Evolutionary conservation across 1,284 basidiomycete genomes (phyloP).

Genomic region (Inonotus obliquus): DNA sequence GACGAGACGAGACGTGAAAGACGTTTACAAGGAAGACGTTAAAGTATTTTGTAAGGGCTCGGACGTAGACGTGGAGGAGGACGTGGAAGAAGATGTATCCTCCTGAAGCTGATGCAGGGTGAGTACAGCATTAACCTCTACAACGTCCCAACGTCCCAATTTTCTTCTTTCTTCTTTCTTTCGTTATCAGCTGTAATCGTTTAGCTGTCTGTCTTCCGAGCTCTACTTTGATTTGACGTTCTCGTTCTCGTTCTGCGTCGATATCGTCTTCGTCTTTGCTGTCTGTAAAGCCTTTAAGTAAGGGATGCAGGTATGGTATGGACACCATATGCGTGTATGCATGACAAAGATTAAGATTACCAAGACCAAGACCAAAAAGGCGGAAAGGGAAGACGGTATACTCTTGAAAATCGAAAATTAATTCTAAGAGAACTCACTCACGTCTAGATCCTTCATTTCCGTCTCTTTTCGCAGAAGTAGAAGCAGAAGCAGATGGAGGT

Average conservation of each 20-base stretch:
- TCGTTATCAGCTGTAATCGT: constrained; percentile 57
- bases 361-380: too few relatives aligned
- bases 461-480: background rate
- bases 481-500: constrained; percentile 34
- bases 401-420: background rate
- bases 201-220: constrained; percentile 56
- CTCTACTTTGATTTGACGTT: constrained; percentile 44
- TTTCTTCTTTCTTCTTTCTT: constrained; percentile 66
- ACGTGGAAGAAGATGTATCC: too few relatives aligned
- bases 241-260: too few relatives aligned
- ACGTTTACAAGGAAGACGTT: too few relatives aligned
- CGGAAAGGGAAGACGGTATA: too few relatives aligned
- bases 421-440: constrained; percentile 3
- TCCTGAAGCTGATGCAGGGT: too few relatives aligned
- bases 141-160: constrained; percentile 51
- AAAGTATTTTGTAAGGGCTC: too few relatives aligned
- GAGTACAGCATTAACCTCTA: constrained; percentile 61
- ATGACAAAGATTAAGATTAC: too few relatives aligned
- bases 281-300: constrained; percentile 11
- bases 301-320: too few relatives aligned
- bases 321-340: too few relatives aligned
- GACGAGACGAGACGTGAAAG: too few relatives aligned
- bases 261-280: constrained; percentile 27
- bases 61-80: too few relatives aligned
- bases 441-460: background rate